A percentile compares a stretch with the other conserved stretches of the same genome.
Evolutionary conservation across 176 grass and related monocot genomes (phyloP).

Genomic region (Eleusine indica): DNA sequence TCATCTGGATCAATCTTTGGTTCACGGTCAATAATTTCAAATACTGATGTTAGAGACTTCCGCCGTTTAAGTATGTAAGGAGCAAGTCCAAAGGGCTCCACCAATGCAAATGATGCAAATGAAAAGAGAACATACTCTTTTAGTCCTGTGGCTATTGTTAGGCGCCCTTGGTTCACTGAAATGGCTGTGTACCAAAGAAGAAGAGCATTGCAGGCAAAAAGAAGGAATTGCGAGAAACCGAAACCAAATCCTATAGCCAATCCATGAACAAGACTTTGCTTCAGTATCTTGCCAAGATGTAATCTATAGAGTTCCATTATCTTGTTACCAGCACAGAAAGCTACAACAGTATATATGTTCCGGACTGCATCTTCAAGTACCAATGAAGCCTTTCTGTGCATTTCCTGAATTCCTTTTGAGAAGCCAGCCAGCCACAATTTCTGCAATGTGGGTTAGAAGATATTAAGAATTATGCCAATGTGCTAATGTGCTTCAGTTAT

Average conservation of each 20-base stretch:
- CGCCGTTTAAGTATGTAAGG: constrained; percentile 97
- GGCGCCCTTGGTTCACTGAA: constrained; percentile 66
- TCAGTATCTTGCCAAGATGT: constrained; percentile 89
- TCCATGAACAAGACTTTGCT: constrained; percentile 86
- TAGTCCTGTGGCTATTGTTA: constrained; percentile 77
- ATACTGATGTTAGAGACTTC: constrained; percentile 90
- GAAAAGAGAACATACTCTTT: constrained; percentile 99
- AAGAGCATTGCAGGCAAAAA: constrained; percentile 97
- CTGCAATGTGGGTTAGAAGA: constrained; percentile 56
- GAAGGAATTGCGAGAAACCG: constrained; percentile 95
- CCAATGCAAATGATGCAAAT: constrained; percentile 93
- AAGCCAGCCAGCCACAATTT: constrained; percentile 99
- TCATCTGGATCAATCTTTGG: constrained; percentile 98
- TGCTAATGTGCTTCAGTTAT: constrained; percentile 22
- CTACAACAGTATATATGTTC: constrained; percentile 99
- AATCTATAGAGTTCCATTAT: constrained; percentile 93
- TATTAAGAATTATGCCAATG: constrained; percentile 26
- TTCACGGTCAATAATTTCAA: constrained; percentile 98
- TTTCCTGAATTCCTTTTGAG: constrained; percentile 99
- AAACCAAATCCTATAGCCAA: constrained; percentile 92
- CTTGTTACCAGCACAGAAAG: constrained; percentile 98
- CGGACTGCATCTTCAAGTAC: constrained; percentile 99
- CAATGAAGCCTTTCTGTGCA: constrained; percentile 97
- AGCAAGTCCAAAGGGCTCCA: constrained; percentile 97
- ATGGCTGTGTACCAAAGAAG: constrained; percentile 94